phyloP scores from a whole-genome alignment of 768 basidiomycete species.

The Auricularia cornea region DNA sequence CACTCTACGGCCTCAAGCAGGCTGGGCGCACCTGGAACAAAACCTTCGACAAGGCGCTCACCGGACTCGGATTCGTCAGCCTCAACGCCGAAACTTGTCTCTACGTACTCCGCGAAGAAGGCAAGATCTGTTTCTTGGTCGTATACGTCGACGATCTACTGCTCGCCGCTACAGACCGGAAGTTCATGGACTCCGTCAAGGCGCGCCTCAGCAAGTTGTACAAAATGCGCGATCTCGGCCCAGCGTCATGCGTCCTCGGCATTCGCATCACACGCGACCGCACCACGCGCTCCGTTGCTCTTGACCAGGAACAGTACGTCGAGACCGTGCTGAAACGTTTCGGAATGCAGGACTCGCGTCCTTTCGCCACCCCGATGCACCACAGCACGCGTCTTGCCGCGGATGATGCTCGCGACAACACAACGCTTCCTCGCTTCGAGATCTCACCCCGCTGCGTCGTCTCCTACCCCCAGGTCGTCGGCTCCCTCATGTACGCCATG shows the following conservation, averaged over 20 bases:
- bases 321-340: slow-evolving; percentile 1
- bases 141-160: background rate
- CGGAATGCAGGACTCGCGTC: background rate
- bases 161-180: background rate
- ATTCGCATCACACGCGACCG: background rate
- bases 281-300: background rate
- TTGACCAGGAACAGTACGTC: slow-evolving; percentile 1
- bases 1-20: slow-evolving; percentile 13
- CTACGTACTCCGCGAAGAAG: background rate
- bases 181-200: background rate
- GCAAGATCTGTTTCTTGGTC: background rate
- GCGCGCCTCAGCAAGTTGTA: background rate
- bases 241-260: background rate
- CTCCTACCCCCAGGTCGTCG: slow-evolving; percentile 9
- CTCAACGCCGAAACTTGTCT: background rate
- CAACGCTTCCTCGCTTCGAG: background rate
- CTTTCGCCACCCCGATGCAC: background rate
- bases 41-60: background rate
- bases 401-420: slow-evolving; percentile 1
- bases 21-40: slow-evolving; percentile 7
- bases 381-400: background rate
- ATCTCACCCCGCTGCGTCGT: background rate
- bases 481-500: slow-evolving; percentile 7
- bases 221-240: background rate
- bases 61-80: slow-evolving; percentile 2